Evolutionary conservation across 2,329 filamentous ascomycete genomes (phyloP), one percentile per base, ranked within the genome.

Genomic region (Paracoccidioides brasiliensis): DNA sequence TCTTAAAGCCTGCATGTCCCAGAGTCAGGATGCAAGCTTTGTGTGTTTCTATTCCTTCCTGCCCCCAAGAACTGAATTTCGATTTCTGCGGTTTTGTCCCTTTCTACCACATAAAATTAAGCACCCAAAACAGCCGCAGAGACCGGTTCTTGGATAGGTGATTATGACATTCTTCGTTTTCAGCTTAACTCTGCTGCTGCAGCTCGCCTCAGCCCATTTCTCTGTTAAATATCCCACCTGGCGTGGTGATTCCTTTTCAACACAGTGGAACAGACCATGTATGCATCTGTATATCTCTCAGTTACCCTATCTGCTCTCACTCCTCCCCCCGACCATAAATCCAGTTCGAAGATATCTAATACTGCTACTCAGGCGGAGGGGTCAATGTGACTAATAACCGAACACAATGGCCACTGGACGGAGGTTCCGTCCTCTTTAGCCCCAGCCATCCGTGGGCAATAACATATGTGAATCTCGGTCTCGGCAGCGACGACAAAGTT

Each of bases 391-490:
- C 70, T 33, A 65, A 58, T 41, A 76, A 75, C 64, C 74, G 74
- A 57, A 76, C 75, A 4, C 58, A 65, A 37, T 78, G 75, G 75
- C 74, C 74, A 6, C 57, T 71, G 3, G 66, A 68, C 9, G 74
- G 74, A 48, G 75, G 74, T 54, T 69, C 72, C 5, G 57, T 77
- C 15, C 59, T 63, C 22, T 68, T 76, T 62, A 67, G 68, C 41
- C 71, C 70, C 33, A 62, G 64, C 40, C 75, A 77, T 62, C 63
- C 63, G 15, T 72, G 66, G 60, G 73, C 74, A 2, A 67, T 75
- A 33, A 76, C 75, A 2, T 74, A 72, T 54, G 67, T 78, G 48
- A 77, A 77, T 60, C 66, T 77, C 3, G 75, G 71, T 5, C 61
- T 77, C 45, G 74, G 70, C 7, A 56, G 60, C 41, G 60, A 63